phyloP scores from a whole-genome alignment of 768 basidiomycete species.

The Collybiopsis confluens region DNA sequence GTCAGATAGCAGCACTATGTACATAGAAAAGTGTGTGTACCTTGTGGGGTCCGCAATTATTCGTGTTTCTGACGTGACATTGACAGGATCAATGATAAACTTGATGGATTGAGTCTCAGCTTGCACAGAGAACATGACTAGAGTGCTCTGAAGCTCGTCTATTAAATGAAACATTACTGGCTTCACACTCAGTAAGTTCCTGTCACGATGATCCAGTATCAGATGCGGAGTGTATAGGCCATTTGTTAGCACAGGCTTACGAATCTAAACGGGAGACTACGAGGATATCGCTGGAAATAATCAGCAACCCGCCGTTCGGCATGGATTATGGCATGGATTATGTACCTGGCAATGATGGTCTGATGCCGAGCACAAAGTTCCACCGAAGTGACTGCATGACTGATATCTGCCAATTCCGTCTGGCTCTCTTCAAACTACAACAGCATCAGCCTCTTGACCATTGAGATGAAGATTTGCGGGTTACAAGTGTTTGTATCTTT shows the following conservation, averaged over 20 bases:
- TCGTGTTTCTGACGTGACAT: not conserved
- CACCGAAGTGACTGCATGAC: slow-evolving; percentile 3
- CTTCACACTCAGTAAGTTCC: slow-evolving; percentile 3
- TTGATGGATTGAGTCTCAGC: not conserved
- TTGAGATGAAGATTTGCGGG: no score
- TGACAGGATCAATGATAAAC: not conserved
- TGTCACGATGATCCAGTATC: no score
- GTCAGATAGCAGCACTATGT: no score
- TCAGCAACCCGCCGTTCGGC: no score
- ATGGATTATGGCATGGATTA: no score
- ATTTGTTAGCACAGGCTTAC: no score
- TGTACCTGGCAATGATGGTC: slow-evolving; percentile 5
- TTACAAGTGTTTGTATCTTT: no score
- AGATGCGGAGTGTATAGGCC: no score
- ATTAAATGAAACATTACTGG: not conserved
- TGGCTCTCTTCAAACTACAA: not conserved
- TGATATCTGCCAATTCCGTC: not conserved
- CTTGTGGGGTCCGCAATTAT: not conserved
- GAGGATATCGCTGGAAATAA: slow-evolving; percentile 5
- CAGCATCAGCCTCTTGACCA: not conserved
- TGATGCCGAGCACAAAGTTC: slow-evolving; percentile 8
- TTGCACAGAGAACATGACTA: slow-evolving; percentile 7
- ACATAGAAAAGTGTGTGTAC: no score
- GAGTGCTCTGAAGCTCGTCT: slow-evolving; percentile 4
- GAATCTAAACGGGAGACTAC: slow-evolving; percentile 6